These are phyloP conservation scores for Xeromyces bisporus DNA, from an alignment of 495 filamentous ascomycete species.

Conservation along the genomic window DNA sequence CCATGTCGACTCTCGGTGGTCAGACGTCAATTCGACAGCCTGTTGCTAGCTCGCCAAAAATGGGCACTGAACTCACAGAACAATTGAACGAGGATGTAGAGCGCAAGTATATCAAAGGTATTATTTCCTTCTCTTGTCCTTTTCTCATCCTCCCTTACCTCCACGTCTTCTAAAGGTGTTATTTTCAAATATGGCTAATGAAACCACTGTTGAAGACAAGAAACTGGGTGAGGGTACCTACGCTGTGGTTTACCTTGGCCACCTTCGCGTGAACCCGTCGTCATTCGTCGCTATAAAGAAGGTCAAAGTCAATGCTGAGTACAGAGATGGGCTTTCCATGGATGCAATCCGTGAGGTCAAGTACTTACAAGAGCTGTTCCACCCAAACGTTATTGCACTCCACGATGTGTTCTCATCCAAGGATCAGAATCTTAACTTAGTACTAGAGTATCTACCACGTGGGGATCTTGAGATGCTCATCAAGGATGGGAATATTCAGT, in stretches of 20 bases:
- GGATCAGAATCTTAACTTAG: constrained; percentile 82
- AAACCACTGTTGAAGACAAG: constrained; percentile 35
- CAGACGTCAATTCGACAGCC: constrained; percentile 10
- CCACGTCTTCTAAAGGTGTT: no score
- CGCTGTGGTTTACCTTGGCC: constrained; percentile 82
- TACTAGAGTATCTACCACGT: constrained; percentile 78
- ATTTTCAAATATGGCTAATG: constrained; percentile 3
- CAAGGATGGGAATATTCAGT: constrained; percentile 60
- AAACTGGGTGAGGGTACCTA: constrained; percentile 96
- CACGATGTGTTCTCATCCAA: constrained; percentile 86
- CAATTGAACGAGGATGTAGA: constrained; percentile 79
- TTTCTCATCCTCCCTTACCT: neutral
- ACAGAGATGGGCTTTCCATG: constrained; percentile 70
- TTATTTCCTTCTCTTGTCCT: neutral
- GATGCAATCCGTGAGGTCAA: constrained; percentile 94
- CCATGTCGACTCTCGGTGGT: constrained; percentile 21
- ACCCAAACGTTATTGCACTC: constrained; percentile 88
- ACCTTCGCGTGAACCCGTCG: constrained; percentile 48
- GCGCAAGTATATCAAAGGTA: constrained; percentile 79
- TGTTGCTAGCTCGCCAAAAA: constrained; percentile 5
- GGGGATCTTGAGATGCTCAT: constrained; percentile 92
- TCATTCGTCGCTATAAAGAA: constrained; percentile 88
- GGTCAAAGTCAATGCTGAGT: constrained; percentile 83
- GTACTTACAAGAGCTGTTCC: constrained; percentile 82
- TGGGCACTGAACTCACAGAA: constrained; percentile 50